Evolutionary conservation across 2,329 filamentous ascomycete genomes (phyloP), one percentile per base, ranked within the genome.

Genomic region (Alternaria arbusti): DNA sequence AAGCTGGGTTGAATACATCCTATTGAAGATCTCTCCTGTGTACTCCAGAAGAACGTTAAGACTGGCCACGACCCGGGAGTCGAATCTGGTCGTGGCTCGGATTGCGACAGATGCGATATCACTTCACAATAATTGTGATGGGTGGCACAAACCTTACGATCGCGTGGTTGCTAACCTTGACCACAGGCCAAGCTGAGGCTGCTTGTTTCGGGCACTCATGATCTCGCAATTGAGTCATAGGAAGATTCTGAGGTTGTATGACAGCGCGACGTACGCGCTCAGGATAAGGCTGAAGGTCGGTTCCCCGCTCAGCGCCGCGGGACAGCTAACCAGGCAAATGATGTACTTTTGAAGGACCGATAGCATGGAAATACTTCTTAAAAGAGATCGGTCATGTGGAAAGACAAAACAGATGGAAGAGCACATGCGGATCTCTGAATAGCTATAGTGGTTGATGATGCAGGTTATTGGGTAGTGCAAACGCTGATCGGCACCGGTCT

Each of bases 401-500:
- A 52, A 25, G 49, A 17, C 20, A 36, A 25, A 20, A 52, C 7
- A 23, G 12, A 40, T 20, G 20, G 25, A 25, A 40, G 20, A 40
- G 49, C 30, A 40, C 28, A 11, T 25, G 13, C 49, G 15, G 49
- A 1, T 32, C 30, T 32, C 1, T 5, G 15, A 9, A 54, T 54
- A 28, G 36, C 52, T 36, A 17, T 54, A n/a, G 15, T 44, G 26
- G 43, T 4, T 32, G 44, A 32, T 47, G 58, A 10, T 46, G 46
- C 23, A 45, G 20, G 26, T 36, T 36, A 59, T 63, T 63, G 55
- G 55, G 25, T 54, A 46, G 32, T 28, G 15, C 55, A 26, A 46
- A n/a, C 9, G 26, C 22, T 43, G 55, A 59, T 55, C 55, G 60
- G 28, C 60, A 49, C n/a, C 23, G 44, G 43, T 26, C 52, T 57